Percentiles rank a stretch among this genome's conserved stretches.
Evolutionary conservation across 225 moss, liverwort and hornwort species (phyloP).

Genomic region (Bryum argenteum): DNA sequence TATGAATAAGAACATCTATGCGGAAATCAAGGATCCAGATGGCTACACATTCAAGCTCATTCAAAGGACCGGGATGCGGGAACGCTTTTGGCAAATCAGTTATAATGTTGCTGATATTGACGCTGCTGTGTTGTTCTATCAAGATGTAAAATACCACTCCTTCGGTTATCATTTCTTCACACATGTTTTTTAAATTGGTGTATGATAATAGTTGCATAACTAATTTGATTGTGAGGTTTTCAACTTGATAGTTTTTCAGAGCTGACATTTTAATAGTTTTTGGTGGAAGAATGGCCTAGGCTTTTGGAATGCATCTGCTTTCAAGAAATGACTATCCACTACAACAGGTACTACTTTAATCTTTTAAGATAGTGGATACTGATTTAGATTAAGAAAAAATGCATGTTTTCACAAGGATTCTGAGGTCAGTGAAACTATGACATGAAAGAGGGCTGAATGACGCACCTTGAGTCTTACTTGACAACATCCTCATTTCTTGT

Average conservation of each 20-base stretch:
- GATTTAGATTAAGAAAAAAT: no score
- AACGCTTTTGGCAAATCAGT: constrained; percentile 80
- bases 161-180: not conserved
- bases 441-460: not conserved
- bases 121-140: constrained; percentile 60
- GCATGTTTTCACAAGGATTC: no score
- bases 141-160: constrained; percentile 49
- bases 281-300: constrained; percentile 46
- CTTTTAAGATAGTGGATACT: no score
- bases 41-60: constrained; percentile 88
- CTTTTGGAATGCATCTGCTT: constrained; percentile 71
- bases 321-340: constrained; percentile 36
- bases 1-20: constrained; percentile 58
- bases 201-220: no score
- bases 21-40: constrained; percentile 75
- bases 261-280: constrained; percentile 19
- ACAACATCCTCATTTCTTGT: not conserved
- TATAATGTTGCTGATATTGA: constrained; percentile 70
- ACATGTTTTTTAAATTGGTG: not conserved
- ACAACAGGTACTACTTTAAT: constrained; percentile 14
- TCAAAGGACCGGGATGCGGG: constrained; percentile 68
- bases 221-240: not conserved
- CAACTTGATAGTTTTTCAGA: not conserved
- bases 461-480: no score
- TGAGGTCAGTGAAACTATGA: not conserved